Percentiles rank a stretch among this genome's conserved stretches.
Evolutionary conservation across 2,329 filamentous ascomycete genomes (phyloP).

Genomic region (Ascochyta fabae): DNA sequence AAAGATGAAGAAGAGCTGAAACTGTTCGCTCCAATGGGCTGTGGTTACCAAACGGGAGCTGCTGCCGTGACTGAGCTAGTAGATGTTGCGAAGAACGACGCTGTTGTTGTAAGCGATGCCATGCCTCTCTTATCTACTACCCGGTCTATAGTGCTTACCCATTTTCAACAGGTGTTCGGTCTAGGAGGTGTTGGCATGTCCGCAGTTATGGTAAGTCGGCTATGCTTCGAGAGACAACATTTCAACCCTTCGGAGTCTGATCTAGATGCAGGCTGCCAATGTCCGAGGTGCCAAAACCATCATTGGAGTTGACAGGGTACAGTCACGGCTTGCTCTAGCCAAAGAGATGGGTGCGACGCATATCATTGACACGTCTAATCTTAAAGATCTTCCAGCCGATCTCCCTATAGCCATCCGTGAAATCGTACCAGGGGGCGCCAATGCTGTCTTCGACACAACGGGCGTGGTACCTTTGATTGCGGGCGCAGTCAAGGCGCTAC

Average conservation of each 20-base stretch:
- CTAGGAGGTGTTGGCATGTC: slow-evolving; percentile 56
- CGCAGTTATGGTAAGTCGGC: slow-evolving; percentile 51
- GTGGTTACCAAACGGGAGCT: slow-evolving; percentile 56
- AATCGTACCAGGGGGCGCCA: slow-evolving; percentile 49
- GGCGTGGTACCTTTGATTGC: slow-evolving; percentile 54
- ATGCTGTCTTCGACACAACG: slow-evolving; percentile 59
- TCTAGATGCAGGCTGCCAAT: slow-evolving; percentile 50
- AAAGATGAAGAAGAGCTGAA: slow-evolving; percentile 50
- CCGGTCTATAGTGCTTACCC: not conserved
- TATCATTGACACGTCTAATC: slow-evolving; percentile 43
- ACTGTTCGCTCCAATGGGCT: slow-evolving; percentile 55
- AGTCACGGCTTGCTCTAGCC: slow-evolving; percentile 45
- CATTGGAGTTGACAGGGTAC: slow-evolving; percentile 48
- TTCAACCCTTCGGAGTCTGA: not conserved
- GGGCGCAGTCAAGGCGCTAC: slow-evolving; percentile 52
- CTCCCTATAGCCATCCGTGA: slow-evolving; percentile 47
- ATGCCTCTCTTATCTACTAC: too few relatives aligned
- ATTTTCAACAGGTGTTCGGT: slow-evolving; percentile 38
- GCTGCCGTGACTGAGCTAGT: slow-evolving; percentile 51
- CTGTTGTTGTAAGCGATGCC: slow-evolving; percentile 44
- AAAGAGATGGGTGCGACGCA: slow-evolving; percentile 50
- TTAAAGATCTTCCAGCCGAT: slow-evolving; percentile 20
- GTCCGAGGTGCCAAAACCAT: slow-evolving; percentile 47
- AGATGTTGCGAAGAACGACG: slow-evolving; percentile 44
- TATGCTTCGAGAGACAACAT: not conserved